A percentile compares a stretch with the other conserved stretches of the same genome.
These are phyloP conservation scores for Candida palmyrensis DNA, from an alignment of 805 yeast species.

Conservation along the genomic window DNA sequence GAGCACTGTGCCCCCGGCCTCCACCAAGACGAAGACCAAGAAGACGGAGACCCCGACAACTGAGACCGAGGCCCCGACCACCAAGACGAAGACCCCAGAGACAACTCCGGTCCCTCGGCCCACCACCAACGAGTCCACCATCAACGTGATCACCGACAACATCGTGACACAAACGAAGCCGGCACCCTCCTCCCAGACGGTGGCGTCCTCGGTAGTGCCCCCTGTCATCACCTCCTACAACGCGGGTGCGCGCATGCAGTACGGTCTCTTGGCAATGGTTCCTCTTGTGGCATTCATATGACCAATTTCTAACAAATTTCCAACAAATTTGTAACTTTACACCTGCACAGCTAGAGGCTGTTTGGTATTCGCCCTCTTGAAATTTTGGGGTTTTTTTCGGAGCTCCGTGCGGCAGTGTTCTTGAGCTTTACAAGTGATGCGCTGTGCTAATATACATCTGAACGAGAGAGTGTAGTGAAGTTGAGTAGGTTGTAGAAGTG, in stretches of 20 bases:
- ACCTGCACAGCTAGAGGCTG: too few species aligned
- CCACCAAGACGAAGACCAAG: slow-evolving; percentile 1
- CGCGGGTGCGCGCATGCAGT: too few species aligned
- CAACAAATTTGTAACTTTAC: slow-evolving; percentile 3
- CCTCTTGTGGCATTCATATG: slow-evolving; percentile 14
- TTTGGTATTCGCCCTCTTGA: too few species aligned
- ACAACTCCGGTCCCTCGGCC: slow-evolving; percentile 1
- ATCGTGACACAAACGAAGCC: slow-evolving; percentile 33
- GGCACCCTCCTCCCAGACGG: slow-evolving; percentile 10
- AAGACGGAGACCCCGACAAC: slow-evolving; percentile 2
- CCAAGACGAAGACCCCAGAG: slow-evolving; percentile 3
- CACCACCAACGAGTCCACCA: slow-evolving; percentile 15
- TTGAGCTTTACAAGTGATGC: too few species aligned
- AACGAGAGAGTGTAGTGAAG: too few species aligned
- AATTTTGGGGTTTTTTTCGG: too few species aligned
- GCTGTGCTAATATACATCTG: too few species aligned
- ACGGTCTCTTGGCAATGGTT: slow-evolving; percentile 20
- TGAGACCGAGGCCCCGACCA: slow-evolving; percentile 5
- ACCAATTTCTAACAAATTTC: neutral
- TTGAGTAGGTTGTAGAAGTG: too few species aligned
- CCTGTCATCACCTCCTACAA: slow-evolving; percentile 12
- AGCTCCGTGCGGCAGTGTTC: too few species aligned
- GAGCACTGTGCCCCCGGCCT: slow-evolving; percentile 1
- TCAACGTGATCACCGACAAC: slow-evolving; percentile 39
- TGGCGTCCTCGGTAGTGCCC: slow-evolving; percentile 9